A percentile compares a stretch with the other conserved stretches of the same genome.
Evolutionary conservation across 1,284 basidiomycete species (phyloP).

Genomic region (Tylopilus sp.): DNA sequence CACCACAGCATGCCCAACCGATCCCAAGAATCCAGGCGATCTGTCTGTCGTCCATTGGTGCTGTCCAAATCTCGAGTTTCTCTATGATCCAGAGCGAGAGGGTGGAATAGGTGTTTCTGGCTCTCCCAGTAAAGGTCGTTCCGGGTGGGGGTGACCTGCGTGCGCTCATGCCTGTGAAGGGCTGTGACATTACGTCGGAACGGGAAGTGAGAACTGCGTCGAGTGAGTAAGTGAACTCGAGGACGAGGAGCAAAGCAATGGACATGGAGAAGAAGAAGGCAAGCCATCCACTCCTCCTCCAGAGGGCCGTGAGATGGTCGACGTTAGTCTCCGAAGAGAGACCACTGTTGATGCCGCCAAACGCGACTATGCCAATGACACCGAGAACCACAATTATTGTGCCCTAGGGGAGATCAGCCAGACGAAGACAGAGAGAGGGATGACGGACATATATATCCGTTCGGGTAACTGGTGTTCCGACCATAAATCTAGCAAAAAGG

Average conservation of each 20-base stretch:
- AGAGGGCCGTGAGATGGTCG: constrained; percentile 70
- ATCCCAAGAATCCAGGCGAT: constrained; percentile 88
- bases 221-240: constrained; percentile 61
- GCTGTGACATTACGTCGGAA: constrained; percentile 56
- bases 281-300: constrained; percentile 84
- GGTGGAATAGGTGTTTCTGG: constrained; percentile 40
- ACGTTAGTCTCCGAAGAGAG: constrained; percentile 68
- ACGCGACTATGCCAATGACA: constrained; percentile 82
- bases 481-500: constrained; percentile 78
- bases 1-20: constrained; percentile 88
- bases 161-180: constrained; percentile 45
- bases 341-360: constrained; percentile 79
- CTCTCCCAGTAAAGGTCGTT: constrained; percentile 32
- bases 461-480: constrained; percentile 76
- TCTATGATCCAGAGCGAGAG: constrained; percentile 54
- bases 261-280: constrained; percentile 82
- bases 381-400: constrained; percentile 78
- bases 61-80: constrained; percentile 72
- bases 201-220: constrained; percentile 67
- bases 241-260: constrained; percentile 60
- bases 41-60: constrained; percentile 74
- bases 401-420: constrained; percentile 46
- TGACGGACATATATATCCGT: constrained; percentile 71
- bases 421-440: background rate
- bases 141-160: constrained; percentile 26